These are phyloP conservation scores for Bacidia gigantensis DNA, from an alignment of 495 filamentous ascomycete genomes.

Conservation along the genomic window DNA sequence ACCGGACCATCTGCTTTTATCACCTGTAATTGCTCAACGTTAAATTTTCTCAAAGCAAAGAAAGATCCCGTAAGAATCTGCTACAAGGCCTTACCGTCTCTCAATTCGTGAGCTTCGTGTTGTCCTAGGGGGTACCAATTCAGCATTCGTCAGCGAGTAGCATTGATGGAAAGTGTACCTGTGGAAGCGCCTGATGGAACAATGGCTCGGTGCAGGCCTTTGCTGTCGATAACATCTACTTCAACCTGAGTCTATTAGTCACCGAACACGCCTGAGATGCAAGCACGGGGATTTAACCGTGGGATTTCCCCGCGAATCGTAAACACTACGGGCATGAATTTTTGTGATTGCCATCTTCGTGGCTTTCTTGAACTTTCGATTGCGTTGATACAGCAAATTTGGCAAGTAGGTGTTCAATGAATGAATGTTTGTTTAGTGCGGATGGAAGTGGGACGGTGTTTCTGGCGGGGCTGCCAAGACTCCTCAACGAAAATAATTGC, in stretches of 20 bases:
- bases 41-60: too few relatives aligned
- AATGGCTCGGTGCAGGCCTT: conserved; percentile 94
- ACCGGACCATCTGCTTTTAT: conserved; percentile 92
- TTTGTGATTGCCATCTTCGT: conserved; percentile 79
- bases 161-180: conserved; percentile 45
- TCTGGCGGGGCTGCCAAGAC: not conserved
- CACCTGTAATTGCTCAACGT: conserved; percentile 28
- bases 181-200: conserved; percentile 97
- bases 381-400: too few relatives aligned
- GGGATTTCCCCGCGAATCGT: conserved; percentile 98
- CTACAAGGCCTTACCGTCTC: conserved; percentile 45
- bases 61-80: too few relatives aligned
- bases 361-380: too few relatives aligned
- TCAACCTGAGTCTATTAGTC: conserved; percentile 27
- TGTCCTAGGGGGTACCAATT: conserved; percentile 70
- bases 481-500: too few relatives aligned
- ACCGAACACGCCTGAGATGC: not conserved
- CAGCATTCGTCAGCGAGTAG: not conserved
- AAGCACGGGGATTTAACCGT: conserved; percentile 42
- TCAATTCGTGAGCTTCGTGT: conserved; percentile 97
- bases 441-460: conserved; percentile 3
- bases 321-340: conserved; percentile 96
- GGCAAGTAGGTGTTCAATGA: too few relatives aligned
- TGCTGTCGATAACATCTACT: conserved; percentile 93
- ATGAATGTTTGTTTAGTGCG: too few relatives aligned